Conservation (phyloP, 2,329 filamentous ascomycete species). For the Colletotrichum karsti region DNA sequence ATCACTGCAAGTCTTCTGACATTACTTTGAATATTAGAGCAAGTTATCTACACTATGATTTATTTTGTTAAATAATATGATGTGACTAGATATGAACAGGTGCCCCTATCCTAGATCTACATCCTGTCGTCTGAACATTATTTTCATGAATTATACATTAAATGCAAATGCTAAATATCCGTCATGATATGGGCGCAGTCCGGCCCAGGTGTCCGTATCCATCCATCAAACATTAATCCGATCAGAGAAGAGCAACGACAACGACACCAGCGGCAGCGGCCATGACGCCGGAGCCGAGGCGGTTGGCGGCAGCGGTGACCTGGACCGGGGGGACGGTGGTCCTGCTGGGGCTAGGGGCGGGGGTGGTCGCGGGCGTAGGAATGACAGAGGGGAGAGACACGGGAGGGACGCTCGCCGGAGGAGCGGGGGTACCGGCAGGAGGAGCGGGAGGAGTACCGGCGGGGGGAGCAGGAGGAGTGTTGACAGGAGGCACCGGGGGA, state of each 20-base stretch:
- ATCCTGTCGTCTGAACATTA: background rate
- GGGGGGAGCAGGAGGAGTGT: background rate
- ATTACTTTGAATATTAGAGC: no score
- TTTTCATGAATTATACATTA: slow-evolving; percentile 10
- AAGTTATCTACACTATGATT: background rate
- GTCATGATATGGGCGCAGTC: background rate
- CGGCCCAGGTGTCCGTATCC: background rate
- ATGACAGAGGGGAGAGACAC: background rate
- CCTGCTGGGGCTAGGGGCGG: background rate
- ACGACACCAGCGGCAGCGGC: slow-evolving; percentile 22
- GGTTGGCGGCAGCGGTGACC: slow-evolving; percentile 16
- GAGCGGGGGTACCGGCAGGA: background rate
- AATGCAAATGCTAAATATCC: background rate
- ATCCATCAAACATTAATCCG: background rate
- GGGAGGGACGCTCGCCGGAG: background rate
- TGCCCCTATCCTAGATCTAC: background rate
- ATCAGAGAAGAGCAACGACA: slow-evolving; percentile 20
- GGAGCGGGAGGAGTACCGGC: background rate
- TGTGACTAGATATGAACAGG: background rate
- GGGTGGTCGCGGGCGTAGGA: background rate
- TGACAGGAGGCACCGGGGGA: background rate
- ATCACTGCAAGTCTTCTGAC: no score
- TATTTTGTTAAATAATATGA: background rate
- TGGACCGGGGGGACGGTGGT: background rate
- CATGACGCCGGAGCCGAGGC: slow-evolving; percentile 6